A percentile compares a stretch with the other conserved stretches of the same genome.
Evolutionary conservation across 345 rosid genomes (phyloP).

Genomic region (Rhizophora mangle): DNA sequence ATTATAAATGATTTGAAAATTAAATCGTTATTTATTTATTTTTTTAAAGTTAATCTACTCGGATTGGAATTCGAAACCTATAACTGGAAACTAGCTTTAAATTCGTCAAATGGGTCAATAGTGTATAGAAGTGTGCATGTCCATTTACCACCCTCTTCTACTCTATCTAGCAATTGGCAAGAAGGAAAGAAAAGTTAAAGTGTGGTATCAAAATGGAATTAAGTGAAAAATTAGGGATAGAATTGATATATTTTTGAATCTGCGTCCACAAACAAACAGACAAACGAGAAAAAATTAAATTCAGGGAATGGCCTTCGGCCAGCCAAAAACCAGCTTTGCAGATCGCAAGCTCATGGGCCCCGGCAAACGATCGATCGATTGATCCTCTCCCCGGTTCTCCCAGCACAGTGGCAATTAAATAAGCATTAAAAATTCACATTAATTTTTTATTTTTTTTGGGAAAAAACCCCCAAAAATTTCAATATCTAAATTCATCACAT

Average conservation of each 20-base stretch:
- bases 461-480: constrained; percentile 6
- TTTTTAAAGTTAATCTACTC: too few relatives aligned
- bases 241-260: neutral
- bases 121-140: too few relatives aligned
- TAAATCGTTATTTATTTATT: too few relatives aligned
- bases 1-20: too few relatives aligned
- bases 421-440: neutral
- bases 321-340: constrained; percentile 17
- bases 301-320: constrained; percentile 14
- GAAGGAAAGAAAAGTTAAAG: too few relatives aligned
- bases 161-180: too few relatives aligned
- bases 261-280: neutral
- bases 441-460: constrained; percentile 22
- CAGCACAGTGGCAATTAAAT: neutral
- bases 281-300: constrained; percentile 8
- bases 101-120: too few relatives aligned
- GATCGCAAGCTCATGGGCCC: constrained; percentile 35
- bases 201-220: neutral
- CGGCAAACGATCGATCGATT: constrained; percentile 1
- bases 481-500: constrained; percentile 4
- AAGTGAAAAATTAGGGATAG: neutral
- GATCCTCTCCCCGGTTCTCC: neutral
- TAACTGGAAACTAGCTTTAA: too few relatives aligned
- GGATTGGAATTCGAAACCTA: too few relatives aligned
- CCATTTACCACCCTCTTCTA: too few relatives aligned